Conservation (phyloP, 2,329 filamentous ascomycete genomes). For the Dactylellina haptotyla region DNA sequence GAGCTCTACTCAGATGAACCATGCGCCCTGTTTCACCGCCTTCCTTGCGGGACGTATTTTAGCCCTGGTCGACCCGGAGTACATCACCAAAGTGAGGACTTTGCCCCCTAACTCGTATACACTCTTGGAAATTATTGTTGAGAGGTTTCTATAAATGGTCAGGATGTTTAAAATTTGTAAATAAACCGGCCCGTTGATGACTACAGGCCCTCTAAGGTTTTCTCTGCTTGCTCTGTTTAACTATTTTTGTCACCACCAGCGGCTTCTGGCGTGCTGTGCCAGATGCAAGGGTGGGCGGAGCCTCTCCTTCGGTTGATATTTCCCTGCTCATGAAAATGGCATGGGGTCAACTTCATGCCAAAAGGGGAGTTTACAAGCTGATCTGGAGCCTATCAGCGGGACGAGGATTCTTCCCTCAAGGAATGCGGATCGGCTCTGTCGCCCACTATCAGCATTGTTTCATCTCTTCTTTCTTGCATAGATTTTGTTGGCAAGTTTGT, state of each 20-base stretch:
- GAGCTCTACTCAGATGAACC: constrained; percentile 21
- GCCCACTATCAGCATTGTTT: not conserved
- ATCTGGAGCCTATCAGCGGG: not conserved
- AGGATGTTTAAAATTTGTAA: not conserved
- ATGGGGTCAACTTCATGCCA: not conserved
- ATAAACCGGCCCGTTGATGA: not conserved
- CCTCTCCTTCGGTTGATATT: constrained; percentile 4
- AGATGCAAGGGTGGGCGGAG: constrained; percentile 30
- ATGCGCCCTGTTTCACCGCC: constrained; percentile 34
- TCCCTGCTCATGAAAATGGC: not conserved
- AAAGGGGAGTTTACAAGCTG: not conserved
- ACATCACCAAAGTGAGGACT: not conserved
- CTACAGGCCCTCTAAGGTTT: too few relatives aligned
- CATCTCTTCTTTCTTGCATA: too few relatives aligned
- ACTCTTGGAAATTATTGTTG: not conserved
- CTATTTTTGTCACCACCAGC: constrained; percentile 33
- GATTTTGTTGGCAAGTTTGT: too few relatives aligned
- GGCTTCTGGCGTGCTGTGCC: constrained; percentile 11
- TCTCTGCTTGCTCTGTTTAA: not conserved
- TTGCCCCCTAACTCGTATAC: constrained; percentile 1
- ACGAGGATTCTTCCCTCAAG: not conserved
- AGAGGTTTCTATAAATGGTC: constrained; percentile 25
- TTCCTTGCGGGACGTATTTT: constrained; percentile 9
- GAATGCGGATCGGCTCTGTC: not conserved
- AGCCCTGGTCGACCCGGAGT: constrained; percentile 6